Conservation (phyloP, 768 basidiomycete species). For the Psilocybe azurescens region DNA sequence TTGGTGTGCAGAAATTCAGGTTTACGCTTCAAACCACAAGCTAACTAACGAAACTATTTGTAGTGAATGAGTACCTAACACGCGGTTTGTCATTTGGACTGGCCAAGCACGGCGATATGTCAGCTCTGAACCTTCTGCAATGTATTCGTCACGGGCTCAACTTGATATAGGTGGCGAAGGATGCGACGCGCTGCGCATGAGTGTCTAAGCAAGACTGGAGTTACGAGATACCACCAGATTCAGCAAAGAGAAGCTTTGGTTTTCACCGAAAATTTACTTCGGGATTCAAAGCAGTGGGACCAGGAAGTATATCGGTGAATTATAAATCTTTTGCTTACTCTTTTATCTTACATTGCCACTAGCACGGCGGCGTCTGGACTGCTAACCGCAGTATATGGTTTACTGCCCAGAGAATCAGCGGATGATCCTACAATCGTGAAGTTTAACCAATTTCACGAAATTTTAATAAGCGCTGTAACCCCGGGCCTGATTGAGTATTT, state of each 20-base stretch:
- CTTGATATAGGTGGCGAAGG: constrained; percentile 33
- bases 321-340: neutral
- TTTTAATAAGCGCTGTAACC: constrained; percentile 25
- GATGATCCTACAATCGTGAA: constrained; percentile 17
- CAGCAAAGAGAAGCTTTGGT: constrained; percentile 36
- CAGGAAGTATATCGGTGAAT: constrained; percentile 31
- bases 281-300: constrained; percentile 33
- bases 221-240: constrained; percentile 26
- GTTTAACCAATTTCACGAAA: constrained; percentile 22
- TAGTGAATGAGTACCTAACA: constrained; percentile 30
- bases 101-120: constrained; percentile 28
- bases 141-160: neutral
- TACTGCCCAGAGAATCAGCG: constrained; percentile 12
- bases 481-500: constrained; percentile 43
- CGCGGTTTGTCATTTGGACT: constrained; percentile 34
- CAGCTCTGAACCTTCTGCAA: neutral
- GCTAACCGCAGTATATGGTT: constrained; percentile 22
- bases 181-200: constrained; percentile 40
- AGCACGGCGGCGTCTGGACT: constrained; percentile 22
- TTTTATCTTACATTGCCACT: too few species aligned
- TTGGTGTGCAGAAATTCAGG: too few species aligned
- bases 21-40: too few species aligned
- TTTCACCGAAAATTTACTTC: constrained; percentile 31
- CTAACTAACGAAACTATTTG: too few species aligned
- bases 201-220: constrained; percentile 31